These are phyloP conservation scores for Penicillium silybi DNA, from an alignment of 495 filamentous ascomycete species.

Conservation along the genomic window DNA sequence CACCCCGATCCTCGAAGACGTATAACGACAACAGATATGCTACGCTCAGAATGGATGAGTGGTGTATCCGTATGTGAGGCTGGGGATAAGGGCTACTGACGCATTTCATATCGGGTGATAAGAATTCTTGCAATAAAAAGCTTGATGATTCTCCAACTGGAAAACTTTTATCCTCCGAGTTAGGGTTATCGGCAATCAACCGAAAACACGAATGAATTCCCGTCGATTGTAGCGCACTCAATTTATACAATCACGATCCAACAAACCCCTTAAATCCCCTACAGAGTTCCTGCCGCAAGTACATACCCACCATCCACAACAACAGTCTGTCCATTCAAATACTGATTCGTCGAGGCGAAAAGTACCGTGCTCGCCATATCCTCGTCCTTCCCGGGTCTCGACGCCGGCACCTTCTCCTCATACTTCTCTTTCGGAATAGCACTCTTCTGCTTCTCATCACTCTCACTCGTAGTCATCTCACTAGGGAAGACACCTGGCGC, in stretches of 20 bases:
- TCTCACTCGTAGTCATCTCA: conserved; percentile 53
- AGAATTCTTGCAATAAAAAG: not conserved
- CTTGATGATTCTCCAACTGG: not conserved
- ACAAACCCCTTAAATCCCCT: not conserved
- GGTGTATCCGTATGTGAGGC: conserved; percentile 21
- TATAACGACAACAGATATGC: conserved; percentile 12
- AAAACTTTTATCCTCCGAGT: not conserved
- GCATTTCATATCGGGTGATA: not conserved
- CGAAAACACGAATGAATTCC: not conserved
- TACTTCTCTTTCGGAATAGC: conserved; percentile 58
- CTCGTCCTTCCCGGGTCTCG: conserved; percentile 62
- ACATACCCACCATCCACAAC: conserved; percentile 64
- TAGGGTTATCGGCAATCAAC: not conserved
- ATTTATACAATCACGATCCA: not conserved
- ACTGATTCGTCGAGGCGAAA: conserved; percentile 62
- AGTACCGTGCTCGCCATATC: conserved; percentile 71
- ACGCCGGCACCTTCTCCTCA: conserved; percentile 52
- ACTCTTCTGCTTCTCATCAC: conserved; percentile 60
- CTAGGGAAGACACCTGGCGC: conserved; percentile 53
- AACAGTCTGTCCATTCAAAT: conserved; percentile 65
- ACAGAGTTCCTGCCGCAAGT: conserved; percentile 27
- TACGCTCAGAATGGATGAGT: conserved; percentile 23
- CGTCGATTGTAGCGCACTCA: not conserved
- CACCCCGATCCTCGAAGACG: conserved; percentile 16
- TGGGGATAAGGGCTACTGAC: conserved; percentile 15